These are phyloP conservation scores for Capsicum baccatum DNA, from an alignment of 257 asterid species.

Conservation along the genomic window DNA sequence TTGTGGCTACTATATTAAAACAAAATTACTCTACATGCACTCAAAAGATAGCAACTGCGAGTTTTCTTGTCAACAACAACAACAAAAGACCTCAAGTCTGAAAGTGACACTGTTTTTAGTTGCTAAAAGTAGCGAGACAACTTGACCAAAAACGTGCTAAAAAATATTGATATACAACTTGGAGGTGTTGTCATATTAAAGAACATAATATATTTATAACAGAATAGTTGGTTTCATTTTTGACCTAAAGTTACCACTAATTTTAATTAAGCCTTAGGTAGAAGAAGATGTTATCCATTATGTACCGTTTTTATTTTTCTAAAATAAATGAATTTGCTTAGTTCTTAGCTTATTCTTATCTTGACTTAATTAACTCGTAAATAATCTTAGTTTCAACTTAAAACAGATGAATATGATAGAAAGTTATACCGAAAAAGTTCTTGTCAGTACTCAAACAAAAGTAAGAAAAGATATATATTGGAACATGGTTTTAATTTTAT, in stretches of 20 bases:
- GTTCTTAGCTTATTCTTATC: neutral
- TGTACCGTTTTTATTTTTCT: neutral
- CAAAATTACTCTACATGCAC: fast-evolving
- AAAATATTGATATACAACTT: neutral
- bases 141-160: neutral
- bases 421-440: neutral
- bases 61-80: neutral
- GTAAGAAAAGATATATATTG: too few relatives aligned
- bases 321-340: neutral
- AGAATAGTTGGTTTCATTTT: neutral
- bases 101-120: neutral
- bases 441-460: too few relatives aligned
- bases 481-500: neutral
- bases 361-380: neutral
- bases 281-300: neutral
- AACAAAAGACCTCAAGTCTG: neutral
- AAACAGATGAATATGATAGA: neutral
- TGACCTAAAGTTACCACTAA: neutral
- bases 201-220: neutral
- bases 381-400: neutral
- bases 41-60: fast-evolving
- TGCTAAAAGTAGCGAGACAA: neutral
- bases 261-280: neutral
- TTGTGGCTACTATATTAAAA: too few relatives aligned
- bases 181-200: neutral